Evolutionary conservation across 352 stramenopile genomes (phyloP).

Genomic region (Phytophthora europaea): DNA sequence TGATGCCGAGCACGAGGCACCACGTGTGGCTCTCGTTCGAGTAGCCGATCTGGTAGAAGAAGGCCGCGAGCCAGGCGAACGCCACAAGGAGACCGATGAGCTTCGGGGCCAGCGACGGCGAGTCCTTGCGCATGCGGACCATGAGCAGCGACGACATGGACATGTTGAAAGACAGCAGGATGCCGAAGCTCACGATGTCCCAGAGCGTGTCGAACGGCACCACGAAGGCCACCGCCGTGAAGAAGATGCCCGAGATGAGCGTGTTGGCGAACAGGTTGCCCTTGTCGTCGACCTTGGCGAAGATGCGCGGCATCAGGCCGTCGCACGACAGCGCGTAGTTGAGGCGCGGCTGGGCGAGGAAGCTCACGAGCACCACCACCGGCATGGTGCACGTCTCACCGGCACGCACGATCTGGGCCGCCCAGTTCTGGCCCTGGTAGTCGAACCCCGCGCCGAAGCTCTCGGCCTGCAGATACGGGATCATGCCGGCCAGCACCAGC

Average conservation of each 20-base stretch:
- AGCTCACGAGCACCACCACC: slow-evolving; percentile 94
- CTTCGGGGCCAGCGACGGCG: slow-evolving; percentile 49
- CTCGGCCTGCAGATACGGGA: slow-evolving; percentile 40
- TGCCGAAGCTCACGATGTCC: slow-evolving; percentile 92
- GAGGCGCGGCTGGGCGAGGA: slow-evolving; percentile 94
- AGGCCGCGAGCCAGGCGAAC: slow-evolving; percentile 51
- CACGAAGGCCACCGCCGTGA: slow-evolving; percentile 74
- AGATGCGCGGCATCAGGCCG: slow-evolving; percentile 93
- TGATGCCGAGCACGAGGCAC: slow-evolving; percentile 50
- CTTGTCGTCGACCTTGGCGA: slow-evolving; percentile 87
- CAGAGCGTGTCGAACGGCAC: slow-evolving; percentile 86
- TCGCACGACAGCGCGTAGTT: slow-evolving; percentile 95
- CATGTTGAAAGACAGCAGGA: slow-evolving; percentile 90
- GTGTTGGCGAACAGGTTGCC: slow-evolving; percentile 86
- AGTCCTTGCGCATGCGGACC: slow-evolving; percentile 69
- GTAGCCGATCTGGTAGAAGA: slow-evolving; percentile 78
- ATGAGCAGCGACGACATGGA: slow-evolving; percentile 82
- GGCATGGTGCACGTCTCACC: slow-evolving; percentile 58
- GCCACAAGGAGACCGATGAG: slow-evolving; percentile 55
- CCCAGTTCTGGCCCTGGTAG: slow-evolving; percentile 50
- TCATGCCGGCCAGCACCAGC: slow-evolving; percentile 90
- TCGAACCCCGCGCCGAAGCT: slow-evolving; percentile 65
- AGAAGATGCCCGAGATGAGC: slow-evolving; percentile 69
- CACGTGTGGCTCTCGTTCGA: slow-evolving; percentile 36
- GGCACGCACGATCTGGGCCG: slow-evolving; percentile 49